phyloP scores from a whole-genome alignment of 441 rosid species.

The Viola pubescens region DNA sequence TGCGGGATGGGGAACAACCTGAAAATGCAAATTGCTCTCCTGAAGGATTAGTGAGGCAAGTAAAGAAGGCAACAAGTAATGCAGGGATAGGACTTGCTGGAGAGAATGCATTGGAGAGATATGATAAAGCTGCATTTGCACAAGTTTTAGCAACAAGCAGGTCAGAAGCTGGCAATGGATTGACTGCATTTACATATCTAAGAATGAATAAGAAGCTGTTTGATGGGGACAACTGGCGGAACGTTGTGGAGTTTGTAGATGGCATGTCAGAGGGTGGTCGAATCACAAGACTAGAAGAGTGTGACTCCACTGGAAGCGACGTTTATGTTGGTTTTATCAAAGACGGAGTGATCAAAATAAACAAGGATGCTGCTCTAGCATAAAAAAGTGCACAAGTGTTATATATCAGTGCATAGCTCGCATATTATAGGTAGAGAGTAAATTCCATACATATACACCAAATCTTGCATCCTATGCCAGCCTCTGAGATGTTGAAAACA shows the following conservation, averaged over 20 bases:
- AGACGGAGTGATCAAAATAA: constrained; percentile 26
- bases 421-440: constrained; percentile 11
- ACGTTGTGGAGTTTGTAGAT: constrained; percentile 67
- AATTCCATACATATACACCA: constrained; percentile 13
- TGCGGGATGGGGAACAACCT: constrained; percentile 77
- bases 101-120: constrained; percentile 83
- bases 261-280: constrained; percentile 73
- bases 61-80: constrained; percentile 49
- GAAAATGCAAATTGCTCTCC: constrained; percentile 69
- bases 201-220: constrained; percentile 75
- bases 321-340: constrained; percentile 58
- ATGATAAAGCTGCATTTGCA: constrained; percentile 54
- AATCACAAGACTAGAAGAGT: constrained; percentile 35
- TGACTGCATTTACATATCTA: constrained; percentile 75
- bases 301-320: constrained; percentile 44
- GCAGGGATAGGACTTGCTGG: constrained; percentile 73
- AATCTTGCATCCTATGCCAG: constrained; percentile 22
- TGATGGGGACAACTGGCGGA: constrained; percentile 68
- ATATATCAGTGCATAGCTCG: constrained; percentile 6
- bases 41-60: constrained; percentile 77
- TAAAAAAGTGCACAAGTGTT: constrained; percentile 19
- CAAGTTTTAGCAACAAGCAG: constrained; percentile 73
- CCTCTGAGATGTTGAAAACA: constrained; percentile 12
- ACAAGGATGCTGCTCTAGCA: constrained; percentile 44
- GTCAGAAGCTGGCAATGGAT: constrained; percentile 61